Evolutionary conservation across 1,139 yeast genomes (phyloP).

Genomic region (Pichiaceae sp.): DNA sequence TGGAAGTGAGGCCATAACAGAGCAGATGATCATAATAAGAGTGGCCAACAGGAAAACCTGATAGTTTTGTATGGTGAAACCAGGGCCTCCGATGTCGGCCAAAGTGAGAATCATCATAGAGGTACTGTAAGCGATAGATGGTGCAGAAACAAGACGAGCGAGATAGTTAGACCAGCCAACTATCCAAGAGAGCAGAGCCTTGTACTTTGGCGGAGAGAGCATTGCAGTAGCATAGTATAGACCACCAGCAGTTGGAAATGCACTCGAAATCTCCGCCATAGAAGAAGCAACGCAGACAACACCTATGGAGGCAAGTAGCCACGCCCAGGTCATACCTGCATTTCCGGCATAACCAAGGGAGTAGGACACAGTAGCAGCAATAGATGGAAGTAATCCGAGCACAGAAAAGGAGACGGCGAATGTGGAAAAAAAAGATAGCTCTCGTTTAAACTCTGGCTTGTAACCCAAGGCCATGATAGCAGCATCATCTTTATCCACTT

Average conservation of each 20-base stretch:
- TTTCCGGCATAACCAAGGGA: conserved; percentile 36
- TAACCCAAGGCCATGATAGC: conserved; percentile 59
- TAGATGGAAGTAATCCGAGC: conserved; percentile 63
- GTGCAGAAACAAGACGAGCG: conserved; percentile 26
- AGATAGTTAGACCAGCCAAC: conserved; percentile 45
- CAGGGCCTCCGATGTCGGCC: conserved; percentile 26
- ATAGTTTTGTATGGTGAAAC: conserved; percentile 38
- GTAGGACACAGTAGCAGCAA: conserved; percentile 49
- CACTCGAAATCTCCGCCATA: conserved; percentile 55
- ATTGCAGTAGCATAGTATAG: conserved; percentile 45
- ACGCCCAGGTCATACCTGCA: conserved; percentile 48
- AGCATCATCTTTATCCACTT: conserved; percentile 43
- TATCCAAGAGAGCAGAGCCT: conserved; percentile 49
- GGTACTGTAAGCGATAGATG: conserved; percentile 54
- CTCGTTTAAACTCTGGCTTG: conserved; percentile 66
- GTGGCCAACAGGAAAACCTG: conserved; percentile 44
- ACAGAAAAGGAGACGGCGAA: conserved; percentile 68
- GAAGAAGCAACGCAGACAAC: conserved; percentile 44
- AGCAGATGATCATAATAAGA: conserved; percentile 44
- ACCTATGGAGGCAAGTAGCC: conserved; percentile 42
- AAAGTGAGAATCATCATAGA: conserved; percentile 56
- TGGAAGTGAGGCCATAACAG: conserved; percentile 37
- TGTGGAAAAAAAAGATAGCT: conserved; percentile 52
- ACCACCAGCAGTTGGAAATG: conserved; percentile 68
- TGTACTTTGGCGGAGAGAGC: conserved; percentile 45